Conservation (phyloP, 352 stramenopile species). For the Globisporangium radiosum region DNA sequence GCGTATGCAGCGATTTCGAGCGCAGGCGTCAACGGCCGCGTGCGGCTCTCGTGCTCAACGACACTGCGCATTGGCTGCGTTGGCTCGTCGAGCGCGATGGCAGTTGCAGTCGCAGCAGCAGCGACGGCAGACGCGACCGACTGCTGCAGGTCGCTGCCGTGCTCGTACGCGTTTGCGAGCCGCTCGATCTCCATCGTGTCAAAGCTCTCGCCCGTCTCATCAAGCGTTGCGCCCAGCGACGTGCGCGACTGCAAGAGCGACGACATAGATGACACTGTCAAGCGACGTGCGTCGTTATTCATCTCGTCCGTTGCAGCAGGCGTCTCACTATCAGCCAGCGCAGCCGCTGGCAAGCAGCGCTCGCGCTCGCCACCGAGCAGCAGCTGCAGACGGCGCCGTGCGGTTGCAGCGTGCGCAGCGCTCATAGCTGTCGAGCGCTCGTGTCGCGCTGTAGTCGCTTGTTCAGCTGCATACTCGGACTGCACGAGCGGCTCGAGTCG, state of each 20-base stretch:
- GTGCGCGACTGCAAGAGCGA: neutral
- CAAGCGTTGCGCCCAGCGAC: conserved; percentile 11
- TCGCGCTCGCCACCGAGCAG: conserved; percentile 15
- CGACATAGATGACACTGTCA: neutral
- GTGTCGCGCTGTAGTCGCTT: conserved; percentile 7
- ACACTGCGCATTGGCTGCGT: neutral
- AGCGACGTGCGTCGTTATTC: too few species aligned
- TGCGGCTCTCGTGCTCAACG: too few species aligned
- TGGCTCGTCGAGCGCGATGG: neutral
- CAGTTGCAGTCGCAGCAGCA: neutral
- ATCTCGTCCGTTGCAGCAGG: too few species aligned
- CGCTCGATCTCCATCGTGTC: conserved; percentile 42
- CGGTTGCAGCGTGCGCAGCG: conserved; percentile 30
- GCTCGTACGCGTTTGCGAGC: conserved; percentile 61
- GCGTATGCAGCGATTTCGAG: conserved; percentile 1
- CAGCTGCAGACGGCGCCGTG: conserved; percentile 36
- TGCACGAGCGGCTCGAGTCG: conserved; percentile 25
- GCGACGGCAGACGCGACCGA: conserved; percentile 1
- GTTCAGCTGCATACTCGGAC: conserved; percentile 37
- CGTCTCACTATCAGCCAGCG: too few species aligned
- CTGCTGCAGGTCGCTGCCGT: conserved; percentile 2
- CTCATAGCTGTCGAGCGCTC: conserved; percentile 29
- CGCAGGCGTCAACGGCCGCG: neutral
- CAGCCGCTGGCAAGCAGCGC: neutral
- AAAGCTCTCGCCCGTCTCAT: conserved; percentile 13